phyloP scores from a whole-genome alignment of 176 grass and related monocot species.

The Carex scoparia region DNA sequence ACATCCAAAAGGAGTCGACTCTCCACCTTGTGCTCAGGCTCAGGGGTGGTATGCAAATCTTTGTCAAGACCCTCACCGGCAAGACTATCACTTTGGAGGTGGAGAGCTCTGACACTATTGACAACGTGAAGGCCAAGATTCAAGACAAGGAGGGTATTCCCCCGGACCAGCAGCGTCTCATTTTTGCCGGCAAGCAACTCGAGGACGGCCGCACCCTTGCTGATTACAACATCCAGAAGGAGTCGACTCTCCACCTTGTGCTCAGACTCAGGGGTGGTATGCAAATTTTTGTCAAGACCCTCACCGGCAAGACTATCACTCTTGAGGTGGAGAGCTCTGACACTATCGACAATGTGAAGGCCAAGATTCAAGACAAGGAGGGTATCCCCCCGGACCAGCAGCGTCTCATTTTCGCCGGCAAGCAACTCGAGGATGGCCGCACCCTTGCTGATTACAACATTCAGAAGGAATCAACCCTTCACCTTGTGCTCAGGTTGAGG shows the following conservation, averaged over 20 bases:
- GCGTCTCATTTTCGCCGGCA: slow-evolving; percentile 41
- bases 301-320: slow-evolving; percentile 69
- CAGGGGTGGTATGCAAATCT: slow-evolving; percentile 63
- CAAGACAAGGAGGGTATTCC: slow-evolving; percentile 62
- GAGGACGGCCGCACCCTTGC: slow-evolving; percentile 35
- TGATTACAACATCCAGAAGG: slow-evolving; percentile 75
- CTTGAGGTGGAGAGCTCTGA: slow-evolving; percentile 43
- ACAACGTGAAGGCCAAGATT: slow-evolving; percentile 57
- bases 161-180: slow-evolving; percentile 52
- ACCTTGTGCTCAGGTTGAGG: slow-evolving; percentile 39
- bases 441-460: slow-evolving; percentile 60
- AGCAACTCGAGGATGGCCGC: slow-evolving; percentile 64
- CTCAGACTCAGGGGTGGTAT: slow-evolving; percentile 55
- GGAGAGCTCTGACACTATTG: slow-evolving; percentile 49
- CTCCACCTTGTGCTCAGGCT: slow-evolving; percentile 63
- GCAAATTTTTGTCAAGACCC: slow-evolving; percentile 76
- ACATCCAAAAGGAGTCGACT: slow-evolving; percentile 75
- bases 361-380: slow-evolving; percentile 71
- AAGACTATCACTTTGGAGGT: slow-evolving; percentile 67
- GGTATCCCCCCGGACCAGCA: slow-evolving; percentile 57
- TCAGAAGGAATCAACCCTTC: slow-evolving; percentile 66
- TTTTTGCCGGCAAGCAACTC: slow-evolving; percentile 38
- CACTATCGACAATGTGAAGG: slow-evolving; percentile 55
- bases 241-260: slow-evolving; percentile 40
- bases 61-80: slow-evolving; percentile 39